These are phyloP conservation scores for Nadsonia commutata DNA, from an alignment of 1,139 yeast species.

Conservation along the genomic window DNA sequence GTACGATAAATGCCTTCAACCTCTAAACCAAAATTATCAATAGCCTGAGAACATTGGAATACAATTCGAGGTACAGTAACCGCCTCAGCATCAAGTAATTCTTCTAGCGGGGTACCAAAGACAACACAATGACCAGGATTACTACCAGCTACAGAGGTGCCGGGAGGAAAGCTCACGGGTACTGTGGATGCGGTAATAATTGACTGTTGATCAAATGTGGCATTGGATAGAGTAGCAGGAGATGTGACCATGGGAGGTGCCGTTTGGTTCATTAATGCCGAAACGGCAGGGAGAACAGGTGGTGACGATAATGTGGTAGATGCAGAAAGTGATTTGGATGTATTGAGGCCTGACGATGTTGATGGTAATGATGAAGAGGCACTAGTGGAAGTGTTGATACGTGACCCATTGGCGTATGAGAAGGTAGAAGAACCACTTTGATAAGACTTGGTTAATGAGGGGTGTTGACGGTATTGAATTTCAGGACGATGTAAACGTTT, in stretches of 20 bases:
- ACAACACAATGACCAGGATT: conserved; percentile 24
- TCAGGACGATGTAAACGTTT: conserved; percentile 20
- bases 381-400: conserved; percentile 3
- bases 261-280: conserved; percentile 2
- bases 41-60: conserved; percentile 71
- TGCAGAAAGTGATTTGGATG: conserved; percentile 5
- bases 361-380: not conserved
- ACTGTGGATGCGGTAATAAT: conserved; percentile 4
- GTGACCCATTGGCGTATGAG: conserved; percentile 5
- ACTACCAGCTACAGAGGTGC: conserved; percentile 3
- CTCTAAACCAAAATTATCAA: conserved; percentile 70
- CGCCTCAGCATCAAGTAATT: conserved; percentile 64
- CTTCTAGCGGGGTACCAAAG: conserved; percentile 71
- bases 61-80: conserved; percentile 89
- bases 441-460: conserved; percentile 33
- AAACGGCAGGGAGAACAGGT: conserved; percentile 5
- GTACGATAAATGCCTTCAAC: conserved; percentile 84
- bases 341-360: conserved; percentile 1
- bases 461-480: conserved; percentile 66
- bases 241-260: not conserved
- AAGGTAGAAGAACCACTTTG: conserved; percentile 3
- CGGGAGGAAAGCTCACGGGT: conserved; percentile 4
- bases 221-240: conserved; percentile 5
- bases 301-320: conserved; percentile 4
- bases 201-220: conserved; percentile 5